A percentile compares a stretch with the other conserved stretches of the same genome.
Evolutionary conservation across 2,329 filamentous ascomycete genomes (phyloP).

Genomic region (Pyrenochaeta sp.): DNA sequence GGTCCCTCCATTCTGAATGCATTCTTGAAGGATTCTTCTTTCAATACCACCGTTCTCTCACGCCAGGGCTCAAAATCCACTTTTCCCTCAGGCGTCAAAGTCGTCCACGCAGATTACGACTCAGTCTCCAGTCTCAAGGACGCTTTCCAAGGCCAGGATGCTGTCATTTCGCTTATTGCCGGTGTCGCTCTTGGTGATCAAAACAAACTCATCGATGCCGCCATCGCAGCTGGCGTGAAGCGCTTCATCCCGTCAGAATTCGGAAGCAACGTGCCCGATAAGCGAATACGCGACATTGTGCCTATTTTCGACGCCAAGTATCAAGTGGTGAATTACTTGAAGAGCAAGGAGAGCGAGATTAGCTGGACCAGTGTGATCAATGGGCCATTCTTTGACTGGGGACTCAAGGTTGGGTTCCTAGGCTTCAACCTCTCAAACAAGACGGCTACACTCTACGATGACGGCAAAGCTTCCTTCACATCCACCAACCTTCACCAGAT

Average conservation of each 20-base stretch:
- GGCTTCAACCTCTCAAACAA: slow-evolving; percentile 61
- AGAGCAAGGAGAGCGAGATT: slow-evolving; percentile 57
- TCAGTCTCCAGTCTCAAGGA: slow-evolving; percentile 57
- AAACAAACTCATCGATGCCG: slow-evolving; percentile 64
- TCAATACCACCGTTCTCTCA: slow-evolving; percentile 65
- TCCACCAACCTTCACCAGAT: slow-evolving; percentile 62
- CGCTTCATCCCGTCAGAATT: slow-evolving; percentile 71
- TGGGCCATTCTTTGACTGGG: slow-evolving; percentile 68
- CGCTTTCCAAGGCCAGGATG: slow-evolving; percentile 66
- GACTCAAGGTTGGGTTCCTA: slow-evolving; percentile 59
- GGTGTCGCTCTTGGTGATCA: slow-evolving; percentile 55
- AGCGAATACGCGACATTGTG: slow-evolving; percentile 51
- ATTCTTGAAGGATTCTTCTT: slow-evolving; percentile 53
- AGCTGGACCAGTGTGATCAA: slow-evolving; percentile 63
- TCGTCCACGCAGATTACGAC: slow-evolving; percentile 60
- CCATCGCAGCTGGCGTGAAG: slow-evolving; percentile 66
- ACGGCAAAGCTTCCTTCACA: slow-evolving; percentile 62
- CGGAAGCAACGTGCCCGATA: slow-evolving; percentile 53
- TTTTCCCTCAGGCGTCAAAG: slow-evolving; percentile 51
- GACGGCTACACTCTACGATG: slow-evolving; percentile 65
- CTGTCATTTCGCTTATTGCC: slow-evolving; percentile 60
- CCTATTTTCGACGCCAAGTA: slow-evolving; percentile 63
- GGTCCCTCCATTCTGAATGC: slow-evolving; percentile 53
- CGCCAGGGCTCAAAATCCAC: slow-evolving; percentile 57
- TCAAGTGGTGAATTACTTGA: slow-evolving; percentile 61